Evolutionary conservation across 108 stramenopile species (phyloP).

Genomic region (Pelagomonas calceolata): DNA sequence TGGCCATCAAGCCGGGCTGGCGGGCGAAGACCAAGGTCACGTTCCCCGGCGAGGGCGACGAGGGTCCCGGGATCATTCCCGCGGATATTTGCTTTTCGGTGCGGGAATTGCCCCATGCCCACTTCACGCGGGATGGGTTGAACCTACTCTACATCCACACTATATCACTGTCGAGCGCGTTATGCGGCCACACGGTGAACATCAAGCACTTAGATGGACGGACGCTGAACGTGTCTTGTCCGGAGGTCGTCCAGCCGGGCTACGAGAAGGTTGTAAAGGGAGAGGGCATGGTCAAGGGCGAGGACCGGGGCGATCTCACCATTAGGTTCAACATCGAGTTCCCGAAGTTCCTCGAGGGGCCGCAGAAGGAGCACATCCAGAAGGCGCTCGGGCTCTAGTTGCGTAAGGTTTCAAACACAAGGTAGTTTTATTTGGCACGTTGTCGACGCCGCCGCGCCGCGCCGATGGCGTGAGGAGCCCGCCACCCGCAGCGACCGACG

Average conservation of each 20-base stretch:
- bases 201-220: conserved; percentile 41
- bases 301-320: conserved; percentile 41
- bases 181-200: conserved; percentile 29
- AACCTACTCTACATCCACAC: conserved; percentile 40
- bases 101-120: conserved; percentile 30
- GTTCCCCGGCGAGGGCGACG: conserved; percentile 50
- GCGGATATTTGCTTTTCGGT: conserved; percentile 51
- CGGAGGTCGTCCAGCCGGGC: conserved; percentile 46
- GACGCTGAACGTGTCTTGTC: conserved; percentile 22
- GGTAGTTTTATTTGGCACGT: no score
- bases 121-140: conserved; percentile 38
- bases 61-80: conserved; percentile 36
- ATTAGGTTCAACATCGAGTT: conserved; percentile 44
- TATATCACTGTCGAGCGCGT: conserved; percentile 39
- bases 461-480: no score
- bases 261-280: conserved; percentile 40
- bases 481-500: no score
- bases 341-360: conserved; percentile 25
- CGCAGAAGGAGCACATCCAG: conserved; percentile 4
- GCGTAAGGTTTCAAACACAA: no score
- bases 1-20: conserved; percentile 55
- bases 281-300: conserved; percentile 58
- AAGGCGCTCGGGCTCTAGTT: not conserved
- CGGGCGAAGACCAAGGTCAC: conserved; percentile 49
- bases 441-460: no score